Conservation (phyloP, 1,284 basidiomycete genomes). For the Moniliella sp. region DNA sequence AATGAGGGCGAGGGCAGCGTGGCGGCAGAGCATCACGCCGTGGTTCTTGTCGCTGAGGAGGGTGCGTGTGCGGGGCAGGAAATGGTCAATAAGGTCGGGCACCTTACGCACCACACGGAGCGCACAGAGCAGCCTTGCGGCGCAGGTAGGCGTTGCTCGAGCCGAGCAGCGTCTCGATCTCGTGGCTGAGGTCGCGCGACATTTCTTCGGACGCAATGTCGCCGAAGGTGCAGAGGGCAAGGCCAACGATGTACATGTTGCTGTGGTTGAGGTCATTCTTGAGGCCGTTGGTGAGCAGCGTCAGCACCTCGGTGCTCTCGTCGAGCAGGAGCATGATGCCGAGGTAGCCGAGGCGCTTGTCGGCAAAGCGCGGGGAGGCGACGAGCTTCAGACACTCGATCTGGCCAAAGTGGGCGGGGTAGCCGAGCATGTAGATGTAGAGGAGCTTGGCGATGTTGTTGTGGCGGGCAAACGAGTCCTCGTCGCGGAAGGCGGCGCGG, state of each 20-base stretch:
- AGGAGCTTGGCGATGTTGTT: constrained; percentile 95
- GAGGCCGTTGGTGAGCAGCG: constrained; percentile 85
- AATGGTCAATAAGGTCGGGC: constrained; percentile 85
- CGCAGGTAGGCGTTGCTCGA: constrained; percentile 96
- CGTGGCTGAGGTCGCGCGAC: constrained; percentile 36
- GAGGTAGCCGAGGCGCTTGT: constrained; percentile 87
- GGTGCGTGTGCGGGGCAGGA: constrained; percentile 64
- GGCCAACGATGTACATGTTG: constrained; percentile 94
- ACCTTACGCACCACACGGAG: constrained; percentile 85
- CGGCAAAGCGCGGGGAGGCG: constrained; percentile 83
- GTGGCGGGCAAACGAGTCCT: constrained; percentile 55
- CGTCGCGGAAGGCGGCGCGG: constrained; percentile 87
- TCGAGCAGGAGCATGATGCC: constrained; percentile 94
- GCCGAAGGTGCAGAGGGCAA: constrained; percentile 91
- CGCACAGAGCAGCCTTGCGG: constrained; percentile 96
- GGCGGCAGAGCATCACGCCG: constrained; percentile 74
- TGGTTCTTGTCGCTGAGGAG: constrained; percentile 88
- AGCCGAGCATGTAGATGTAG: constrained; percentile 99
- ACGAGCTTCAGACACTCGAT: constrained; percentile 98
- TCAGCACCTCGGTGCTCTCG: constrained; percentile 92
- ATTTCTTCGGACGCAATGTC: constrained; percentile 76
- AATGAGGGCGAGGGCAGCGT: constrained; percentile 89
- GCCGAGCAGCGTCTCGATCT: constrained; percentile 88
- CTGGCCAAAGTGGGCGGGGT: constrained; percentile 95
- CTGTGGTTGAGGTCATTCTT: constrained; percentile 99